Conservation (phyloP, 352 stramenopile species). For the Phytophthora multivora region DNA sequence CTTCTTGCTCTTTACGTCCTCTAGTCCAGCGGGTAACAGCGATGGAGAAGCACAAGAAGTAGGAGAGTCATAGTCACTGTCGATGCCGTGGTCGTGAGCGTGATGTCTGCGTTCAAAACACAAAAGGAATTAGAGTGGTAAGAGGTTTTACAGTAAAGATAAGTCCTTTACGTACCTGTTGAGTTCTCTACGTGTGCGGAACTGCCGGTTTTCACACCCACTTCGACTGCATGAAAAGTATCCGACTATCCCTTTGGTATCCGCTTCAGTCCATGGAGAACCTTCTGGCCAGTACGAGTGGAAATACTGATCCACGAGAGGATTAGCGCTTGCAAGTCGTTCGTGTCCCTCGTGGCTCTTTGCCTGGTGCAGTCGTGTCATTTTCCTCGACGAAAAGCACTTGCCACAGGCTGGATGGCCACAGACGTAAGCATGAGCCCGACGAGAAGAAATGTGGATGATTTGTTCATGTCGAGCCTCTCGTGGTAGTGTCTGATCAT, state of each 20-base stretch:
- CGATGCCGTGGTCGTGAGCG: slow-evolving; percentile 19
- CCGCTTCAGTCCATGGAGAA: slow-evolving; percentile 48
- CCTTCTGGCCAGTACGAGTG: slow-evolving; percentile 62
- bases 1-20: slow-evolving; percentile 3
- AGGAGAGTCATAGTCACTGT: slow-evolving; percentile 1
- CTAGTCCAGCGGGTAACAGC: background rate
- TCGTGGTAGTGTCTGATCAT: slow-evolving; percentile 48
- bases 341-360: slow-evolving; percentile 43
- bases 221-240: slow-evolving; percentile 47
- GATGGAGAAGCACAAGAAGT: slow-evolving; percentile 9
- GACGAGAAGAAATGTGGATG: slow-evolving; percentile 49
- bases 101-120: slow-evolving; percentile 19
- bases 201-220: slow-evolving; percentile 42
- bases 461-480: slow-evolving; percentile 52
- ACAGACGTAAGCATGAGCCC: slow-evolving; percentile 55
- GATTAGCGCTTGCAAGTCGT: slow-evolving; percentile 41
- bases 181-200: slow-evolving; percentile 51
- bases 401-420: slow-evolving; percentile 56
- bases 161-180: slow-evolving; percentile 20
- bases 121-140: background rate
- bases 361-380: slow-evolving; percentile 53
- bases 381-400: slow-evolving; percentile 68
- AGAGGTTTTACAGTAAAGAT: too few relatives aligned
- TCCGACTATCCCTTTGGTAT: slow-evolving; percentile 40
- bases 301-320: slow-evolving; percentile 59